phyloP scores from a whole-genome alignment of 495 filamentous ascomycete genomes.

The Podospora tetraspora region DNA sequence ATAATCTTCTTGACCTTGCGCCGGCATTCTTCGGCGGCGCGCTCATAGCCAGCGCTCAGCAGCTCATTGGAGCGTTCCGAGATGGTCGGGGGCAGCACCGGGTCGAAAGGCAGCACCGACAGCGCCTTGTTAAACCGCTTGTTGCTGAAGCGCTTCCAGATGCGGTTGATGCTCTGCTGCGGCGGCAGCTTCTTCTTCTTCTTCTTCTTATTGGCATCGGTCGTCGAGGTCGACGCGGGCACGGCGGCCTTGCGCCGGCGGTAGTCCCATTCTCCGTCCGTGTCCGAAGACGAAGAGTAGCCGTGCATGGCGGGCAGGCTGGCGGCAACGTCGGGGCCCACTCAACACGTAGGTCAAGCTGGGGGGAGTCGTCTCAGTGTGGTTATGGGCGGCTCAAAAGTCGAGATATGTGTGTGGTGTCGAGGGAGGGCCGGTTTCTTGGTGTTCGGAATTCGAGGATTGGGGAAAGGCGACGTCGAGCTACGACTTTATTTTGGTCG shows the following conservation, averaged over 20 bases:
- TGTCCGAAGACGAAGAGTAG: slow-evolving; percentile 33
- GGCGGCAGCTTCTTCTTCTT: slow-evolving; percentile 59
- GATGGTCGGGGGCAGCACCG: slow-evolving; percentile 41
- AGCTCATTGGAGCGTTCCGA: slow-evolving; percentile 46
- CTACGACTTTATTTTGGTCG: neutral
- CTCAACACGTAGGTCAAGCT: neutral
- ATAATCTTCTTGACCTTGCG: slow-evolving; percentile 82
- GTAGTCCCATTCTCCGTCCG: slow-evolving; percentile 33
- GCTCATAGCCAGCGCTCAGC: slow-evolving; percentile 60
- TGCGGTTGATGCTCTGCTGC: slow-evolving; percentile 69
- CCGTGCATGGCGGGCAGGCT: slow-evolving; percentile 30
- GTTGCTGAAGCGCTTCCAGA: slow-evolving; percentile 73
- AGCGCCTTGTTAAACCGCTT: slow-evolving; percentile 51
- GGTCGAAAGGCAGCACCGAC: slow-evolving; percentile 44
- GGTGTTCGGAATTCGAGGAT: neutral
- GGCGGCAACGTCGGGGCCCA: neutral
- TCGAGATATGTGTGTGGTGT: neutral
- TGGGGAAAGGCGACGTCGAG: neutral
- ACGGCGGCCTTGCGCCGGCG: slow-evolving; percentile 27
- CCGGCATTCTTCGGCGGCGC: slow-evolving; percentile 66
- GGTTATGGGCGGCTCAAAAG: neutral
- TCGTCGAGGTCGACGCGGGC: slow-evolving; percentile 17
- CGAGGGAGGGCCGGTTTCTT: neutral
- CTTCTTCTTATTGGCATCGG: slow-evolving; percentile 42
- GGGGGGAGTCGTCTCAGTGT: neutral